phyloP scores from a whole-genome alignment of 345 rosid species.

The Nephelium lappaceum region DNA sequence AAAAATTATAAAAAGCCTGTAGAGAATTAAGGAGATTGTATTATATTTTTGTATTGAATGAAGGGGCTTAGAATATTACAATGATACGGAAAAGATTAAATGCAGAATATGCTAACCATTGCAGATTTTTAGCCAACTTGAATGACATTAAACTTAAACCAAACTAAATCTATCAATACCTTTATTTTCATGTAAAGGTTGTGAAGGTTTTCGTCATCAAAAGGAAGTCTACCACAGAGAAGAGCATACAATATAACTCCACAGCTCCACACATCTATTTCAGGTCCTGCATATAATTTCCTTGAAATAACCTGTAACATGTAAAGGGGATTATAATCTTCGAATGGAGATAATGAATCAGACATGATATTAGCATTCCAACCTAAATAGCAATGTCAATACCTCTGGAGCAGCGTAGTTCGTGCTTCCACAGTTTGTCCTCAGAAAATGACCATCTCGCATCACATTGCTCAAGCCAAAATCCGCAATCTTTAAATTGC shows the following conservation, averaged over 20 bases:
- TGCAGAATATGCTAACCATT: not conserved
- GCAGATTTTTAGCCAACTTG: not conserved
- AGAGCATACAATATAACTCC: conserved; percentile 95
- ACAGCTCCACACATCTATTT: conserved; percentile 99
- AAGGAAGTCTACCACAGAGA: conserved; percentile 96
- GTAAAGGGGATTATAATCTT: conserved; percentile 4
- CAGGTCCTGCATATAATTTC: conserved; percentile 89
- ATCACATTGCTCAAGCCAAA: conserved; percentile 95
- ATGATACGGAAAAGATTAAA: too few species aligned
- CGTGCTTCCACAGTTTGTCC: conserved; percentile 95
- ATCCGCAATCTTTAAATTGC: conserved; percentile 94
- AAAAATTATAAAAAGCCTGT: not conserved
- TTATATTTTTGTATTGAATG: too few species aligned
- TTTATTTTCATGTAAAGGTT: conserved; percentile 85
- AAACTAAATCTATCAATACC: conserved; percentile 41
- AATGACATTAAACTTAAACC: not conserved
- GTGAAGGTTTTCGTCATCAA: conserved; percentile 89
- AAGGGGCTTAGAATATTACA: too few species aligned
- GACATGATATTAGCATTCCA: conserved; percentile 1
- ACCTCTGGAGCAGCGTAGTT: conserved; percentile 98
- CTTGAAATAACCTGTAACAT: conserved; percentile 75
- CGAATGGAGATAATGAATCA: conserved; percentile 1
- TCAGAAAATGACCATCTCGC: conserved; percentile 94
- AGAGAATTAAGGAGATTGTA: too few species aligned
- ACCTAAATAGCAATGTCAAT: not conserved